Evolutionary conservation across 2,329 filamentous ascomycete species (phyloP).

Genomic region (Colletotrichum chrysophilum): DNA sequence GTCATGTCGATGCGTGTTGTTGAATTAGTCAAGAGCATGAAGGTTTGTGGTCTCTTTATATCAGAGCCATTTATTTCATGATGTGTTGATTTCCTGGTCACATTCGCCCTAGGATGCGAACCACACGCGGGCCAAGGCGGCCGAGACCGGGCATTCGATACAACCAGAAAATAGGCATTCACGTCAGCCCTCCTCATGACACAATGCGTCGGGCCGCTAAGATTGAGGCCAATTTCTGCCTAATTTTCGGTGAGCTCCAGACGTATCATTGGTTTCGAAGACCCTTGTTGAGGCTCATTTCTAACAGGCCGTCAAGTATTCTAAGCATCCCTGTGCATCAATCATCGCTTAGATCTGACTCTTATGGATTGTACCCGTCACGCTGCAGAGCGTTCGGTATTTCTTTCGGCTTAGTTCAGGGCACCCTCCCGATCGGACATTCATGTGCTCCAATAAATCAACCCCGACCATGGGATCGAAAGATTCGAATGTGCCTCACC

Average conservation of each 20-base stretch:
- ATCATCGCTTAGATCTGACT: neutral
- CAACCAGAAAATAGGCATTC: too few species aligned
- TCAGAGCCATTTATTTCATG: neutral
- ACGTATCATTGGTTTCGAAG: neutral
- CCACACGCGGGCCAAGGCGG: neutral
- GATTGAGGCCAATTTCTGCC: neutral
- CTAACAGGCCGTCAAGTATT: neutral
- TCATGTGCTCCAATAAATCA: too few species aligned
- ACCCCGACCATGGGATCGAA: too few species aligned
- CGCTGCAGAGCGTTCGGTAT: neutral
- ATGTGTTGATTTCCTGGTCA: neutral
- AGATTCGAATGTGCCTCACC: neutral
- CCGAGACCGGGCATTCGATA: neutral
- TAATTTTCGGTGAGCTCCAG: neutral
- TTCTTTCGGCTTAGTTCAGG: neutral
- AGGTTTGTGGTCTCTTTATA: neutral
- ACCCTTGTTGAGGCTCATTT: neutral
- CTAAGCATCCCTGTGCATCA: too few species aligned
- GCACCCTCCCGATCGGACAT: too few species aligned
- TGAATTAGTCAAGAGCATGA: too few species aligned
- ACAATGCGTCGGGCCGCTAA: neutral
- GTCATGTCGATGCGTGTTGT: too few species aligned
- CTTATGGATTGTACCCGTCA: too few species aligned
- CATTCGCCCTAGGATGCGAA: neutral
- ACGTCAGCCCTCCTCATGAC: too few species aligned